Percentiles rank a stretch among this genome's conserved stretches.
Evolutionary conservation across 305 asterid species (phyloP).

Genomic region (Solanum hybrid): DNA sequence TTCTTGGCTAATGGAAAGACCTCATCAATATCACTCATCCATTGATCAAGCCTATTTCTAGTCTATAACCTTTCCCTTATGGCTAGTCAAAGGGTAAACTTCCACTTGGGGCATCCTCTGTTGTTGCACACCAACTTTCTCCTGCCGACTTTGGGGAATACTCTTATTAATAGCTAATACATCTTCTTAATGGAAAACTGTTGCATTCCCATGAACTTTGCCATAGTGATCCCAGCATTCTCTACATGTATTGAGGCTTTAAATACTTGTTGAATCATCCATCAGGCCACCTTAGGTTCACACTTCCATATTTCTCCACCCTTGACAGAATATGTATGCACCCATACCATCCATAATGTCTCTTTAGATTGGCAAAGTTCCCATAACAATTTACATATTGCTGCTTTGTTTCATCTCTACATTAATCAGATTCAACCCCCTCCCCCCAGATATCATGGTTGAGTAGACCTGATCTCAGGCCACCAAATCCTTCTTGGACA

Average conservation of each 20-base stretch:
- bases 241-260: background rate
- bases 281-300: background rate
- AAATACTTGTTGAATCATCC: background rate
- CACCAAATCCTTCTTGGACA: no score
- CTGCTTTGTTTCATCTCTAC: background rate
- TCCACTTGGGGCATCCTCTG: no score
- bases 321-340: background rate
- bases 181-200: no score
- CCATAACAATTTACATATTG: background rate
- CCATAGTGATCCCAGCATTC: background rate
- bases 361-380: background rate
- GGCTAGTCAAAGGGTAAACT: background rate
- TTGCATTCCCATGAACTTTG: background rate
- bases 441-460: background rate
- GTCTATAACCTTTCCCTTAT: background rate
- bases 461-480: background rate
- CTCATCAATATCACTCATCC: background rate
- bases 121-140: no score
- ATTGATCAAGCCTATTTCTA: no score
- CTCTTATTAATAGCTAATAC: no score
- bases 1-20: background rate
- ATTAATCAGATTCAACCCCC: background rate
- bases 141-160: no score
- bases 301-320: background rate
- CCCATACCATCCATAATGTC: background rate